phyloP scores from a whole-genome alignment of 345 rosid genomes.

The Lumnitzera racemosa region DNA sequence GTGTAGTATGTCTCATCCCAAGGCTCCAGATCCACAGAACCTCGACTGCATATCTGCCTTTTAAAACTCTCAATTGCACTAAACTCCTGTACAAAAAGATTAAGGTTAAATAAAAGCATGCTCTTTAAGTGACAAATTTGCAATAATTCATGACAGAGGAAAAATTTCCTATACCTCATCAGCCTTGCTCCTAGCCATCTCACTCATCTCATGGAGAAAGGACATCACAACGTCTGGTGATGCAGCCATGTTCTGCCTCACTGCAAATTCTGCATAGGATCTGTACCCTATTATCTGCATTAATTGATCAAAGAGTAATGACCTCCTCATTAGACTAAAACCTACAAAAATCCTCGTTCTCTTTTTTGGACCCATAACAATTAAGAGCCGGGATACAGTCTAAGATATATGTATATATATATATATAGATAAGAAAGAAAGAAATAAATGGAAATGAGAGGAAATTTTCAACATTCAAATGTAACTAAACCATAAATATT shows the following conservation, averaged over 20 bases:
- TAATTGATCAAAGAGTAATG: not conserved
- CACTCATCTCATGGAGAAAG: conserved; percentile 76
- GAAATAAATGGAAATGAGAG: not conserved
- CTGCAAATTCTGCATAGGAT: conserved; percentile 68
- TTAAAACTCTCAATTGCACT: conserved; percentile 53
- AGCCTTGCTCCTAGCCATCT: conserved; percentile 63
- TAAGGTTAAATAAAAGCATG: conserved; percentile 7
- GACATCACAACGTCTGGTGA: conserved; percentile 72
- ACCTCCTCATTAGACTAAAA: no score
- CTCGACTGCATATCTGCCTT: conserved; percentile 46
- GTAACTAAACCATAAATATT: no score
- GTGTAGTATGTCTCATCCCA: conserved; percentile 95
- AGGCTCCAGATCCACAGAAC: conserved; percentile 59
- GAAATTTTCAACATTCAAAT: not conserved
- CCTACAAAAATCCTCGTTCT: no score
- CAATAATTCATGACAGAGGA: no score
- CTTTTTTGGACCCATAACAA: no score
- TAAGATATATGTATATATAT: no score
- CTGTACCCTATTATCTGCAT: conserved; percentile 66
- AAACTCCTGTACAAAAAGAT: conserved; percentile 51
- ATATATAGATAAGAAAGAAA: not conserved
- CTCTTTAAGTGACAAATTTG: not conserved
- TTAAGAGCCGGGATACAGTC: no score
- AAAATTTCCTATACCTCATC: conserved; percentile 43
- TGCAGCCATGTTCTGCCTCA: conserved; percentile 70